Base-by-base conservation (phyloP, 2,329 filamentous ascomycete genomes). In the Dactylellina drechsleri region DNA sequence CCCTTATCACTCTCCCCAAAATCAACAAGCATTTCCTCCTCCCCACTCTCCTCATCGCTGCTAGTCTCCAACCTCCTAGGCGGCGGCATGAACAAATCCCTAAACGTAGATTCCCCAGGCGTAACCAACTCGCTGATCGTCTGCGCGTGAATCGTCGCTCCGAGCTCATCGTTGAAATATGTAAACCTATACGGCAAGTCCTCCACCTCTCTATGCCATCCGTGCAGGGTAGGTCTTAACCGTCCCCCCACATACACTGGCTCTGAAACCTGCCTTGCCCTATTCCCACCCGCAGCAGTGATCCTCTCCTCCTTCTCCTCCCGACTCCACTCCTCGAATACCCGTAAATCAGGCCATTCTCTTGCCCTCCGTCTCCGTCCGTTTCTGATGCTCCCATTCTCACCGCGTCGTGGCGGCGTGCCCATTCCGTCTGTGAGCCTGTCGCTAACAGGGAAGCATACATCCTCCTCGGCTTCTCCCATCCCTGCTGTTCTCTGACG, bases 81-180 rank as follows among this genome's bases (percentile, higher is more conserved):
- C 76, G 98, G 92, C 0, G 95, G 95, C 20, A 96, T 87, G 80
- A 99, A 99, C 0, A 99, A 86, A 79, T 97, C 92, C 72, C 86
- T 87, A 81, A 99, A 99, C 50, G 87, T 91, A 10, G 65, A 70
- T 74, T 90, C 87, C 4, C 92, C 95, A 0, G 92, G 90, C 78
- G 97, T 93, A 7, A 96, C 87, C 18, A 99, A 86, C 81, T 97
- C 95, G 1, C 93, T 96, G 68, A 99, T 97, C 0, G 91, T 95
- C 82, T 96, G 92, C 74, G 93, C 64, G 41, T 99, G 95, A 76
- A 99, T 96, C 0, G 95, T 99, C 81, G 92, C 96, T 79, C 92
- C 91, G 66, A 98, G 92, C 77, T 97, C 92, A 81, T 98, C 95
- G 82, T 98, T 98, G 85, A 99, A 99, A 82, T 99, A 99, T 0